Percentiles rank a stretch among this genome's conserved stretches.
Conservation (phyloP, 176 grass and related monocot genomes). For the Carex kokanica region DNA sequence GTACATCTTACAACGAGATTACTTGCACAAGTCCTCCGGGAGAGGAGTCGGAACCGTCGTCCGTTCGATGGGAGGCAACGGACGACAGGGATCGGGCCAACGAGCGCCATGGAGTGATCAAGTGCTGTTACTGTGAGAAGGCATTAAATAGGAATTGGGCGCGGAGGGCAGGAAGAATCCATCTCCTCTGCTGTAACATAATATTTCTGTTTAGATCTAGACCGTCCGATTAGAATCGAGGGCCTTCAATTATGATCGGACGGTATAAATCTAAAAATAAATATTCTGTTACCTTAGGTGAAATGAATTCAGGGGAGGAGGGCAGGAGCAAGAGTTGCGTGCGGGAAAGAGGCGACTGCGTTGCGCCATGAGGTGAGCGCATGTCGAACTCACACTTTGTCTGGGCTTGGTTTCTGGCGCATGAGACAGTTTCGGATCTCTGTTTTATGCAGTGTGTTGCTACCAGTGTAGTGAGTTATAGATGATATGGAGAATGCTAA, state of each 20-base stretch:
- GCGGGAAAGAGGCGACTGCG: constrained; percentile 64
- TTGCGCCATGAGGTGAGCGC: constrained; percentile 67
- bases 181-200: too few species aligned
- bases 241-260: too few species aligned
- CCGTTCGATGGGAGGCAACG: constrained; percentile 10
- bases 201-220: too few species aligned
- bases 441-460: background rate
- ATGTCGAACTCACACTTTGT: constrained; percentile 48
- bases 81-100: constrained; percentile 35
- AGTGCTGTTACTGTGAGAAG: background rate
- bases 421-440: background rate
- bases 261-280: too few species aligned
- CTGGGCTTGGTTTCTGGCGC: constrained; percentile 9
- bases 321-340: constrained; percentile 57
- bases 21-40: constrained; percentile 31
- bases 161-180: background rate
- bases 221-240: too few species aligned
- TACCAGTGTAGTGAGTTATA: background rate
- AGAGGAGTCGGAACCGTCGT: constrained; percentile 14
- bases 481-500: background rate
- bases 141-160: background rate
- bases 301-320: constrained; percentile 13
- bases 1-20: constrained; percentile 17
- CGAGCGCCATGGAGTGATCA: constrained; percentile 35
- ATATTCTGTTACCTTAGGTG: too few species aligned